Evolutionary conservation across 768 basidiomycete genomes (phyloP).

Genomic region (Clavaria fumosa): DNA sequence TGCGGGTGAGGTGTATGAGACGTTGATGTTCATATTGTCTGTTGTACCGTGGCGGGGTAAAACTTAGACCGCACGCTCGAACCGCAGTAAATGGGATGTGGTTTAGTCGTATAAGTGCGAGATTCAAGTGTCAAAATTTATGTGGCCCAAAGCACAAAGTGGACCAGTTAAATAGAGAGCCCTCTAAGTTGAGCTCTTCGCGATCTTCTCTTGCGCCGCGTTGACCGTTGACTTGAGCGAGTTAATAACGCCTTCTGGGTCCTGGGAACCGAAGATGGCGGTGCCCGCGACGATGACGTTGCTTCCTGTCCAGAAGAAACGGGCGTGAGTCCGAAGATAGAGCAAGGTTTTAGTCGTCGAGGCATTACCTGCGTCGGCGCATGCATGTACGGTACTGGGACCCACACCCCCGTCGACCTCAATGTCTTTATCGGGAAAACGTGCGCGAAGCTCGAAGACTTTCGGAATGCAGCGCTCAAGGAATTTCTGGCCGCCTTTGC

Average conservation of each 20-base stretch:
- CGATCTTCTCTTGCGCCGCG: constrained; percentile 40
- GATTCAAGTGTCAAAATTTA: too few relatives aligned
- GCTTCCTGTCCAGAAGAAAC: constrained; percentile 52
- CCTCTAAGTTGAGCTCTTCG: constrained; percentile 7
- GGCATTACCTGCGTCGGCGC: constrained; percentile 70
- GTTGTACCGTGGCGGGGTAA: too few relatives aligned
- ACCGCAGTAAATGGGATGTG: too few relatives aligned
- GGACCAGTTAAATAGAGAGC: constrained; percentile 3
- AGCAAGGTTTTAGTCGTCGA: too few relatives aligned
- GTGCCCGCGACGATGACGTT: constrained; percentile 98
- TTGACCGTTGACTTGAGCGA: constrained; percentile 56
- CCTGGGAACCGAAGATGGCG: constrained; percentile 74
- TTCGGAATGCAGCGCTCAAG: constrained; percentile 85
- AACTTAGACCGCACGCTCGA: too few relatives aligned
- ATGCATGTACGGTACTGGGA: constrained; percentile 71
- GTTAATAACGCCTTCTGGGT: constrained; percentile 66
- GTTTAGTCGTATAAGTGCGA: too few relatives aligned
- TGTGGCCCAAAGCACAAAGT: too few relatives aligned
- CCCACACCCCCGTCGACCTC: constrained; percentile 99
- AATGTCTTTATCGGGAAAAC: constrained; percentile 91
- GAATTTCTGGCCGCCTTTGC: constrained; percentile 94
- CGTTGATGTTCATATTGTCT: too few relatives aligned
- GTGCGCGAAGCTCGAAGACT: constrained; percentile 73
- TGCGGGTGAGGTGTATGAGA: too few relatives aligned
- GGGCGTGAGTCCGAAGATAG: too few relatives aligned